Evolutionary conservation across 2,329 filamentous ascomycete species (phyloP).

Genomic region (Bipolaris sorokiniana): DNA sequence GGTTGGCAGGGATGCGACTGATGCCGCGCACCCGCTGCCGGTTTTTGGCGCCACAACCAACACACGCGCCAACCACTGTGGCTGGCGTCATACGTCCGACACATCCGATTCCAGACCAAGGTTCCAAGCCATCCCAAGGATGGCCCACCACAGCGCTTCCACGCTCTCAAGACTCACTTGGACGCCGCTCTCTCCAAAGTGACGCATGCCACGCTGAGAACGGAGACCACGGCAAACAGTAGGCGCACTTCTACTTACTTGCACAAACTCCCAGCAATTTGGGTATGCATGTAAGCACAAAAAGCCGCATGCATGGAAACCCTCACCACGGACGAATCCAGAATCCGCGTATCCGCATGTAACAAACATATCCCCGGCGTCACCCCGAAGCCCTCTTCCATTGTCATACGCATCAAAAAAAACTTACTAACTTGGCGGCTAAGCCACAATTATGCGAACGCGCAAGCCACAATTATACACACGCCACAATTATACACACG

Average conservation of each 20-base stretch:
- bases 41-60: conserved; percentile 21
- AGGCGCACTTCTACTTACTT: not conserved
- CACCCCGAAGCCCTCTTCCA: not conserved
- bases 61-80: not conserved
- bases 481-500: conserved; percentile 13
- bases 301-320: not conserved
- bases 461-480: conserved; percentile 10
- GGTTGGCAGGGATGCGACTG: conserved; percentile 6
- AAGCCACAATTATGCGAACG: conserved; percentile 7
- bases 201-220: conserved; percentile 7
- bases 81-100: conserved; percentile 13
- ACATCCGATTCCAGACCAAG: conserved; percentile 11
- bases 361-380: not conserved
- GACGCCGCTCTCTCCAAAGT: not conserved
- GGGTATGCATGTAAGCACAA: not conserved
- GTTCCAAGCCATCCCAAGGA: not conserved
- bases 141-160: conserved; percentile 1
- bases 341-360: too few species aligned
- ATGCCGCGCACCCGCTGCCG: conserved; percentile 21
- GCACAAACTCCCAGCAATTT: not conserved
- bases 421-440: conserved; percentile 3
- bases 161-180: not conserved
- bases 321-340: not conserved
- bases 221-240: not conserved
- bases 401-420: not conserved